phyloP scores from a whole-genome alignment of 495 filamentous ascomycete genomes.

The Pseudevernia furfuracea region DNA sequence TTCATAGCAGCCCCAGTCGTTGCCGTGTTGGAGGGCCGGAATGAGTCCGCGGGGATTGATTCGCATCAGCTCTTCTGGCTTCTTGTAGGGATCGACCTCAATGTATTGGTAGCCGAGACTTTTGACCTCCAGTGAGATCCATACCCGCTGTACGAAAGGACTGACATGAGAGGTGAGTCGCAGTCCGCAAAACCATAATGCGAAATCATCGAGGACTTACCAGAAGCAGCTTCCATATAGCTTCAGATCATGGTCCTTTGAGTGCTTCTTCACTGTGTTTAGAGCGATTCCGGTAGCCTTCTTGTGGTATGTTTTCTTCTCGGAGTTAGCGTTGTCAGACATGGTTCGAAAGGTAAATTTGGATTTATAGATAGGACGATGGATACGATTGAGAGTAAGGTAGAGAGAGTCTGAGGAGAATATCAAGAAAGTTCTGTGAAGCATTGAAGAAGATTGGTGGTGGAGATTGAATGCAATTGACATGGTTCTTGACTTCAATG shows the following conservation, averaged over 20 bases:
- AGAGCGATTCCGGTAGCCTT: constrained; percentile 72
- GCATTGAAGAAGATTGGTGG: not conserved
- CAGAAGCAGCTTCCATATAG: constrained; percentile 89
- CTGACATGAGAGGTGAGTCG: constrained; percentile 32
- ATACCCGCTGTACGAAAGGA: constrained; percentile 87
- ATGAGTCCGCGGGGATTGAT: constrained; percentile 86
- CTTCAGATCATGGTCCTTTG: constrained; percentile 64
- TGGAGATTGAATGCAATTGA: not conserved
- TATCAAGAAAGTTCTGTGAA: not conserved
- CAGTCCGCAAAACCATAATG: not conserved
- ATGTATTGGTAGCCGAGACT: constrained; percentile 81
- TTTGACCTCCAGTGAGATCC: constrained; percentile 91
- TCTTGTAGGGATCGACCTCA: constrained; percentile 82
- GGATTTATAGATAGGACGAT: not conserved
- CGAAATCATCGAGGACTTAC: constrained; percentile 41
- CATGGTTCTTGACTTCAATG: not conserved
- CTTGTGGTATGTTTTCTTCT: constrained; percentile 73
- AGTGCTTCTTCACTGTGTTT: constrained; percentile 62
- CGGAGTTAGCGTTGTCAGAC: constrained; percentile 34
- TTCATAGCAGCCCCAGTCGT: constrained; percentile 84
- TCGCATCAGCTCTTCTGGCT: constrained; percentile 67
- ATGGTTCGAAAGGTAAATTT: constrained; percentile 26
- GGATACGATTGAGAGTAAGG: not conserved
- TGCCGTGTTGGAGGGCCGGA: constrained; percentile 71
- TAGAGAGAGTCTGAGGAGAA: not conserved